These are phyloP conservation scores for Boletales sp. DNA, from an alignment of 768 basidiomycete species.

Conservation along the genomic window DNA sequence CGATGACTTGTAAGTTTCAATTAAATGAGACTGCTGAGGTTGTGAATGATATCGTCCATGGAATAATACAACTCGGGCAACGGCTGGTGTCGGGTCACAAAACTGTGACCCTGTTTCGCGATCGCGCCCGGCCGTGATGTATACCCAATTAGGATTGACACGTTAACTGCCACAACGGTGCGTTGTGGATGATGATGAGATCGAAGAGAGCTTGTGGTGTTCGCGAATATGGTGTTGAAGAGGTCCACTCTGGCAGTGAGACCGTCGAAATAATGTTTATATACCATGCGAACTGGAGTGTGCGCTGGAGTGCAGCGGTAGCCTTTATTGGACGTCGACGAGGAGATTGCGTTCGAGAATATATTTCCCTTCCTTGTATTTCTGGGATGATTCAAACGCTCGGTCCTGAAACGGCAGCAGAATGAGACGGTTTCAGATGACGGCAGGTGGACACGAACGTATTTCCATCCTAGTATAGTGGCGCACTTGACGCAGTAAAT, in stretches of 20 bases:
- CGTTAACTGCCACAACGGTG: conserved; percentile 15
- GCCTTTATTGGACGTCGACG: conserved; percentile 71
- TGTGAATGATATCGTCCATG: conserved; percentile 13
- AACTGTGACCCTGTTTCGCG: conserved; percentile 10
- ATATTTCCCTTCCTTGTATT: conserved; percentile 98
- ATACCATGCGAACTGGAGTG: conserved; percentile 7
- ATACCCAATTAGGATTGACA: conserved; percentile 25
- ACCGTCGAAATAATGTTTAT: conserved; percentile 2
- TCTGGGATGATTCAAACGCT: conserved; percentile 86
- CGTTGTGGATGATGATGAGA: conserved; percentile 15
- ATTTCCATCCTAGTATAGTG: conserved; percentile 94
- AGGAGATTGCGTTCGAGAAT: conserved; percentile 94
- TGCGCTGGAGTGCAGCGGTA: conserved; percentile 1
- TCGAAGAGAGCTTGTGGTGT: conserved; percentile 10
- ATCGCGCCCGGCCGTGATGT: conserved; percentile 3
- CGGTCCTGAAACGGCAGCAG: conserved; percentile 59
- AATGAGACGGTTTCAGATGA: neutral
- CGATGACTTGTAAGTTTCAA: conserved; percentile 2
- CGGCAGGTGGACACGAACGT: conserved; percentile 45
- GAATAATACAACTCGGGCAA: conserved; percentile 19
- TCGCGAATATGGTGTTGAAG: conserved; percentile 7
- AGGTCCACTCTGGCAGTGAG: conserved; percentile 16
- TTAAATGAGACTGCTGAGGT: conserved; percentile 21
- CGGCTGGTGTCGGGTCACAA: conserved; percentile 7
- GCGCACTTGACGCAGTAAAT: conserved; percentile 92